Evolutionary conservation across 495 filamentous ascomycete genomes (phyloP), one percentile per base, ranked within the genome.

Genomic region (Rusavskia elegans): DNA sequence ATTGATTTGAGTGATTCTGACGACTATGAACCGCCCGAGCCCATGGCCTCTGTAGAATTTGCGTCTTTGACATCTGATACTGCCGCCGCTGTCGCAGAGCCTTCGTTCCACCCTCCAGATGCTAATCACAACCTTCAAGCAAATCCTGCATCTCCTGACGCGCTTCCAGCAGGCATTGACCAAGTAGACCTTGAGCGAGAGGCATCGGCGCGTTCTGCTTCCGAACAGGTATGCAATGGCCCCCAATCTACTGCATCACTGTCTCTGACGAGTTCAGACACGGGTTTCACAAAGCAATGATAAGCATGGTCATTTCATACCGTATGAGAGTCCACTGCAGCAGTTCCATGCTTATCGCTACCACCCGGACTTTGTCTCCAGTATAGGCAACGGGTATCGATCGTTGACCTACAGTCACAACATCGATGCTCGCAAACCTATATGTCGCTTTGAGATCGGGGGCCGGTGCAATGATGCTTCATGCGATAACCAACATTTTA

Each of bases 361-460:
- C 59, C 87, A 96, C 65, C 84, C 85, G 23, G 71, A 77, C 32
- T 96, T 78, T 67, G 66, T 72, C 50, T 60, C 84, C 29, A 67
- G 79, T 40, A 81, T 92, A 55, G 62, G 81, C 50, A 80, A 78
- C 59, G 89, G 89, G 49, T 81, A 87, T 63, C 82, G 81, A 65
- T 97, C 93, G 56, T 71, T 93, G 74, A 96, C 87, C 42, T 97
- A 89, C 70, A 96, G 87, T 64, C 81, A 90, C 66, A 79, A 78
- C 51, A 90, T 97, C 63, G 76, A 96, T 61, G 68, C 83, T 7
- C 72, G 77, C 56, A 81, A 73, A 55, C 75, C 74, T 46, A 52
- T 97, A 19, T 97, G 92, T 64, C 79, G 72, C 2, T 82, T 73
- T 59, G 88, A 93, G 61, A 69, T 72, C 35, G 84, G 82, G 32